Evolutionary conservation across 306 rosid species (phyloP), one percentile per base, ranked within the genome.

Genomic region (Morella rubra): DNA sequence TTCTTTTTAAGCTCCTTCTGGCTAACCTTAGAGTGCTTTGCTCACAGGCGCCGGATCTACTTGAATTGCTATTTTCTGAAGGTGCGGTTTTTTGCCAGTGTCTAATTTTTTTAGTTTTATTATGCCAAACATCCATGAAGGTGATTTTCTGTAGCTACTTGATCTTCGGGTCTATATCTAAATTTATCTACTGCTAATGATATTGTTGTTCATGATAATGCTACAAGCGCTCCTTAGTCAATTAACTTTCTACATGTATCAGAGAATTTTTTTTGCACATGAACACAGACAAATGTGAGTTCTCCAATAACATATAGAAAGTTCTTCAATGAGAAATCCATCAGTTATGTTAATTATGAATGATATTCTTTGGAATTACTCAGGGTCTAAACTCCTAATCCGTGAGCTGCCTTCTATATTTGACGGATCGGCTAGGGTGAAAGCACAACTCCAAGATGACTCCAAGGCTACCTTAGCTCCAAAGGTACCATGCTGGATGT

Each of bases 31-130:
- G 71, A 85, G 74, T 79, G 47, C 76, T 73, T 85, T 81, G 59
- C 64, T 61, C 81, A 87, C 90, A 90, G 98, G 98, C 95, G 78
- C 97, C 96, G 20, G 93, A 89, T 71, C 86, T 95, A 66, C 98
- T 92, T 58, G 91, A 81, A 22, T 78, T 78, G 76, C 91, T 94
- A 62, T 91, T 94, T 89, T 82, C 73, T 68, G 82, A 86, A 86
- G 97, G 97, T 91, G 76, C 73, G 55, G 9, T 50, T 40, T 68
- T 67, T 74, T n/a, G 61, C 32, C n/a, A 41, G 50, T 14, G 45
- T 56, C 52, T 60, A 24, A 13, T 10, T 60, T 20, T 55, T 32
- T 32, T 32, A 53, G 68, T 61, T 5, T 5, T 61, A 5, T 12
- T 32, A 32, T 6, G 44, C 32, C 68, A 27, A 42, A 62, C 44